phyloP scores from a whole-genome alignment of 2,329 filamentous ascomycete genomes.

The Epichloe elymi region DNA sequence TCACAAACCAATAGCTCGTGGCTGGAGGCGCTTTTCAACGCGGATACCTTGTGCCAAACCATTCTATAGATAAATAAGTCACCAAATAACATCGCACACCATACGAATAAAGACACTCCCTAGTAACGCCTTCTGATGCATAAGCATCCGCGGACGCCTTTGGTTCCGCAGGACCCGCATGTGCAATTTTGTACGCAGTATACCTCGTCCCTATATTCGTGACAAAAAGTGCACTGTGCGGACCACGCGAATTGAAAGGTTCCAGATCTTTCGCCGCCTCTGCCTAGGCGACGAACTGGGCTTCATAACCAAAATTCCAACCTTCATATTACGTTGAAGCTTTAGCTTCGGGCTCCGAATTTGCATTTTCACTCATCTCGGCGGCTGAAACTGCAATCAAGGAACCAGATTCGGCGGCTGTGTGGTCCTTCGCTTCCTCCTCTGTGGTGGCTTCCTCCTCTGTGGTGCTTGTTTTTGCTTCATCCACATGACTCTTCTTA shows the following conservation, averaged over 20 bases:
- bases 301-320: too few relatives aligned
- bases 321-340: background rate
- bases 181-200: background rate
- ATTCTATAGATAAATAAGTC: background rate
- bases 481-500: background rate
- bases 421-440: background rate
- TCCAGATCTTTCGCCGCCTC: too few relatives aligned
- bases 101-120: background rate
- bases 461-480: too few relatives aligned
- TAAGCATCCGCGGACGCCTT: background rate
- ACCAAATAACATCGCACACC: background rate
- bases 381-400: background rate
- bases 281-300: too few relatives aligned
- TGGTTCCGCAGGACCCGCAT: background rate
- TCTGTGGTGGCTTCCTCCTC: background rate
- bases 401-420: background rate
- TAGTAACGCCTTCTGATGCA: background rate
- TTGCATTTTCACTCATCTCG: background rate
- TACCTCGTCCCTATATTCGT: too few relatives aligned
- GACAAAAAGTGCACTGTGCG: too few relatives aligned
- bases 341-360: background rate
- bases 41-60: background rate
- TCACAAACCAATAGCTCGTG: too few relatives aligned
- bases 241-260: too few relatives aligned
- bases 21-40: too few relatives aligned